Base-by-base conservation (phyloP, 2,329 filamentous ascomycete genomes). In the Dothistroma pini region DNA sequence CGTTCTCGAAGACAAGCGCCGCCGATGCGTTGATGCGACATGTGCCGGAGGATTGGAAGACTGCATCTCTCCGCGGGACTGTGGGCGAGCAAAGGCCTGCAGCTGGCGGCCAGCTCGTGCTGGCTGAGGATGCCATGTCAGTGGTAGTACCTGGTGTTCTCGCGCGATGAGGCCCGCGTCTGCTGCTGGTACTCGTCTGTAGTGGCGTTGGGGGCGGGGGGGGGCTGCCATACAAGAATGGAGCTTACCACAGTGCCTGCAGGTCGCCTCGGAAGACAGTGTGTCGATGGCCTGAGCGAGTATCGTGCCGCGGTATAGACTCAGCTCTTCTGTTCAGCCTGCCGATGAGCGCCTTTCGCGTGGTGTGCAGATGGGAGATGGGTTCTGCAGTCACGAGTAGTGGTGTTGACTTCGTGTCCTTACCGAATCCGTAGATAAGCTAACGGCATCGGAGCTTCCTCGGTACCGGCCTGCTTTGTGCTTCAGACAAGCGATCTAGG, bases 11-110 rank as follows among this genome's bases (percentile, higher is more conserved):
- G 62, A 79, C 76, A 5, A 70, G 59, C 7, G 72, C 64, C 5
- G 76, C 70, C 12, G 77, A 72, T 2, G 77, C 77, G 47, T 70
- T 65, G 69, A 79, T 77, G 38, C 64, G 62, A 34, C 68, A 71
- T 48, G 74, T 61, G 16, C 61, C 65, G 54, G 50, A 59, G 8
- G 66, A 58, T 9, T 63, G 60, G 35, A 70, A 61, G 38, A 70
- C 60, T 25, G 63, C 59, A 44, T 67, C 66, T 56, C 63, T 57
- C 50, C 61, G 63, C 32, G 67, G 58, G 22, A 70, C 65, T 21
- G 60, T 62, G 11, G 60, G 61, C 0, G 69, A 68, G 34, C 59
- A 63, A 41, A 72, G 65, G 48, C 70, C 70, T 19, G 54, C 56
- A 16, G 59, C 10, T 4, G 70, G 70, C 10, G 69, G 69, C 69